Evolutionary conservation across 306 rosid genomes (phyloP).

Genomic region (Malus fusca): DNA sequence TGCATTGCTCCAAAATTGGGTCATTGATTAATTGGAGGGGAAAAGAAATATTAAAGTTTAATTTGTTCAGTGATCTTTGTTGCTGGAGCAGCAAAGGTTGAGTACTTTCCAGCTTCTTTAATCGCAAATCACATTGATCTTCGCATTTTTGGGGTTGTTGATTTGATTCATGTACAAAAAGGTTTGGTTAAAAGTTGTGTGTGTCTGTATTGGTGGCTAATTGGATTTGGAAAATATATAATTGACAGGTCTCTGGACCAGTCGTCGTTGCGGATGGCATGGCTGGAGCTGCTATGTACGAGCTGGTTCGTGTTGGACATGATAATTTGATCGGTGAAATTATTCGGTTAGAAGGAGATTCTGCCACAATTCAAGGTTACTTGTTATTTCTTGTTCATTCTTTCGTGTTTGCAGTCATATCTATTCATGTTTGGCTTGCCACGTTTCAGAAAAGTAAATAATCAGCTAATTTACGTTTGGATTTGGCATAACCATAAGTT

Average conservation of each 20-base stretch:
- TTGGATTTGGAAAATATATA: background rate
- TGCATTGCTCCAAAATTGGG: background rate
- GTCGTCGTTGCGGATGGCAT: constrained; percentile 98
- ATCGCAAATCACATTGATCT: background rate
- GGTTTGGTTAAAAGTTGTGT: background rate
- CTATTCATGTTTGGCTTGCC: background rate
- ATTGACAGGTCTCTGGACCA: constrained; percentile 88
- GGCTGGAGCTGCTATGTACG: constrained; percentile 99
- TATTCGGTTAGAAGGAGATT: constrained; percentile 91
- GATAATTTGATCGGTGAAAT: constrained; percentile 96
- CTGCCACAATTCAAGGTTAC: constrained; percentile 97
- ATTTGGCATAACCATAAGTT: background rate
- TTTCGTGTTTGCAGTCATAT: background rate
- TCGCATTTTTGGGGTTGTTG: background rate
- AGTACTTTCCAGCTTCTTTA: background rate
- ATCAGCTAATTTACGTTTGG: background rate
- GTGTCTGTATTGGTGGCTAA: background rate
- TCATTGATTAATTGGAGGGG: background rate
- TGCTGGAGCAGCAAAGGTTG: background rate
- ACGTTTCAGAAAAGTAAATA: background rate
- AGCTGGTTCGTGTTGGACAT: constrained; percentile 88
- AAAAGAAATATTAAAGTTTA: background rate
- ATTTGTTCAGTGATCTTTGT: background rate
- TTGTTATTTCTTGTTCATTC: background rate
- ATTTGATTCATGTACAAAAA: background rate